Conservation (phyloP, 768 basidiomycete genomes). For the Pisolithus tinctorius region DNA sequence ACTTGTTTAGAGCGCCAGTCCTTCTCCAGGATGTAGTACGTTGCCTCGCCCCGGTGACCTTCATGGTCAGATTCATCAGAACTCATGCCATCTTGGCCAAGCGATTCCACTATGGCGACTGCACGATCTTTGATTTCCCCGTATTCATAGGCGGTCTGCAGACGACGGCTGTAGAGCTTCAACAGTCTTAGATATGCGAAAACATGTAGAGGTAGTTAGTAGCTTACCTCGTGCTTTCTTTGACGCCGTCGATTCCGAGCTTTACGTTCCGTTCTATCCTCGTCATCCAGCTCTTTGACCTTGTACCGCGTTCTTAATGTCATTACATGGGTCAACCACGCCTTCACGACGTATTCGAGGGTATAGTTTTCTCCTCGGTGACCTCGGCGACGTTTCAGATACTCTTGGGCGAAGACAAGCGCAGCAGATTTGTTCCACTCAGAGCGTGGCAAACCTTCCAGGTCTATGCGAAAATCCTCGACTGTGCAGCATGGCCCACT, state of each 20-base stretch:
- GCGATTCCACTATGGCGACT: not conserved
- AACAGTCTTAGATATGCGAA: not conserved
- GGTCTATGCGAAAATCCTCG: not conserved
- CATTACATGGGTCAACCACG: not conserved
- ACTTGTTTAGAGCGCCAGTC: not conserved
- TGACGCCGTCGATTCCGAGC: not conserved
- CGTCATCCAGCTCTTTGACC: not conserved
- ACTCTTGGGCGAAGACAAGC: not conserved
- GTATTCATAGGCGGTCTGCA: not conserved
- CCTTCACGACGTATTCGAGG: not conserved
- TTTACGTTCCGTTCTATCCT: not conserved
- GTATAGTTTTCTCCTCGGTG: not conserved
- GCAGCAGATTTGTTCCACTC: not conserved
- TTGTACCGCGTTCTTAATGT: not conserved
- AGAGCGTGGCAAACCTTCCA: not conserved
- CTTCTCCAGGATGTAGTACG: not conserved
- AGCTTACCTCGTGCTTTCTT: not conserved
- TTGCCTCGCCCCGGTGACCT: not conserved
- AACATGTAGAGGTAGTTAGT: not conserved
- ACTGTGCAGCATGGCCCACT: not conserved
- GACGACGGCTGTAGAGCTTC: not conserved
- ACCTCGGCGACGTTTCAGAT: not conserved
- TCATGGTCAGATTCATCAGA: constrained; percentile 1
- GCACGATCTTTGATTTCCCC: not conserved
- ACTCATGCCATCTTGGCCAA: constrained; percentile 1